Conservation (phyloP, 106 monocot genomes). For the Cymbidium sinense region DNA sequence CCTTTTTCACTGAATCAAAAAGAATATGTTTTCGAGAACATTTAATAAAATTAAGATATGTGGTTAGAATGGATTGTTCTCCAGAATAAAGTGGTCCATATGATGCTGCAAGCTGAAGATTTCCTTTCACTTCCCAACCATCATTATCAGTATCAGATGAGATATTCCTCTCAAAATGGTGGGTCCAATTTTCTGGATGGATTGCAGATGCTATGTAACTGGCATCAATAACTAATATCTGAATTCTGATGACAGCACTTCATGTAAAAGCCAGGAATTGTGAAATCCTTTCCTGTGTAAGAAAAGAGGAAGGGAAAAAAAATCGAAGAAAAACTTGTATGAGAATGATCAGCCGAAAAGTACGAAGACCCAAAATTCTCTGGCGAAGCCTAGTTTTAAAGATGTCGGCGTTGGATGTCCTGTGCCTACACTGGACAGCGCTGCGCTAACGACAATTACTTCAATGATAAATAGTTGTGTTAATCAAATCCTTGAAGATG, state of each 20-base stretch:
- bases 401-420: background rate
- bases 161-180: conserved; percentile 5
- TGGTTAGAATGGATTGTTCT: conserved; percentile 12
- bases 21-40: conserved; percentile 39
- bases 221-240: conserved; percentile 74
- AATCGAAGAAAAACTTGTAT: conserved; percentile 4
- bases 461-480: too few species aligned
- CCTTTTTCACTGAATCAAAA: conserved; percentile 19
- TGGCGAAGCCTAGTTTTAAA: conserved; percentile 5
- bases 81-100: conserved; percentile 71
- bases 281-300: conserved; percentile 59
- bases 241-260: conserved; percentile 59
- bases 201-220: conserved; percentile 36
- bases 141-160: background rate
- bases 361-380: background rate
- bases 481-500: too few species aligned
- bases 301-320: conserved; percentile 86
- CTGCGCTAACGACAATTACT: conserved; percentile 26
- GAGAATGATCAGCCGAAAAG: conserved; percentile 2
- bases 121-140: conserved; percentile 56
- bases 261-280: too few species aligned
- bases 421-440: conserved; percentile 21
- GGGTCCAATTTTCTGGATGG: conserved; percentile 32
- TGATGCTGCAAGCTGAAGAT: conserved; percentile 48
- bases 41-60: conserved; percentile 27